phyloP scores from a whole-genome alignment of 495 filamentous ascomycete species.

The Melanomma pulvis-pyrius region DNA sequence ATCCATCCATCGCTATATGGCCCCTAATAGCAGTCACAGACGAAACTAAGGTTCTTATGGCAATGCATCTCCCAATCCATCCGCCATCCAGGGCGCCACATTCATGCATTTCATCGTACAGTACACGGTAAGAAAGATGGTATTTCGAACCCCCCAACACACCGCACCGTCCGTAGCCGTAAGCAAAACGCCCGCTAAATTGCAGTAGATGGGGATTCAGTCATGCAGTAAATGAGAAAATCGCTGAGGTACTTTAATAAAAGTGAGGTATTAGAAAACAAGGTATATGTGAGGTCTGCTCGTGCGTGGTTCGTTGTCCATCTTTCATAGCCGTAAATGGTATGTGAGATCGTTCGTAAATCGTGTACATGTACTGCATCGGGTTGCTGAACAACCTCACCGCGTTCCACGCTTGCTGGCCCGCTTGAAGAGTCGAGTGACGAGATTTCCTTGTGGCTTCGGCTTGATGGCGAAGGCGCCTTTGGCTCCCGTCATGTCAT shows the following conservation, averaged over 20 bases:
- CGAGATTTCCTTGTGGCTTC: conserved; percentile 27
- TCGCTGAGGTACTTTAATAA: not conserved
- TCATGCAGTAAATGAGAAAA: not conserved
- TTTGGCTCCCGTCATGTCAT: conserved; percentile 48
- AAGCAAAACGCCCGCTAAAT: conserved; percentile 29
- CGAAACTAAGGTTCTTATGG: not conserved
- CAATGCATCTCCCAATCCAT: not conserved
- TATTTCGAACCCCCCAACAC: not conserved
- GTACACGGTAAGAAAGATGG: not conserved
- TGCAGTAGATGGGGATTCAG: conserved; percentile 8
- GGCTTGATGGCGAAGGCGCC: conserved; percentile 47
- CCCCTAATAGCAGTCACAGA: too few species aligned
- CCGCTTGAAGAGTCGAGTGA: conserved; percentile 33
- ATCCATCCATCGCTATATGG: not conserved
- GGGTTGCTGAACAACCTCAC: not conserved
- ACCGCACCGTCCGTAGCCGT: not conserved
- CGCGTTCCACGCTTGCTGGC: conserved; percentile 26
- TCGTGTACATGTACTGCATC: not conserved
- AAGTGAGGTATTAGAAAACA: conserved; percentile 15
- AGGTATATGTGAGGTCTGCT: not conserved
- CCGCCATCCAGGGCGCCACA: not conserved
- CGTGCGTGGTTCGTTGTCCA: not conserved
- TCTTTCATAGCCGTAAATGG: not conserved
- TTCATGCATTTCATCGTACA: conserved; percentile 7
- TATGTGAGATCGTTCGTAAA: not conserved